Conservation (phyloP, 2,329 filamentous ascomycete species). For the Colletotrichum neosansevieriae region DNA sequence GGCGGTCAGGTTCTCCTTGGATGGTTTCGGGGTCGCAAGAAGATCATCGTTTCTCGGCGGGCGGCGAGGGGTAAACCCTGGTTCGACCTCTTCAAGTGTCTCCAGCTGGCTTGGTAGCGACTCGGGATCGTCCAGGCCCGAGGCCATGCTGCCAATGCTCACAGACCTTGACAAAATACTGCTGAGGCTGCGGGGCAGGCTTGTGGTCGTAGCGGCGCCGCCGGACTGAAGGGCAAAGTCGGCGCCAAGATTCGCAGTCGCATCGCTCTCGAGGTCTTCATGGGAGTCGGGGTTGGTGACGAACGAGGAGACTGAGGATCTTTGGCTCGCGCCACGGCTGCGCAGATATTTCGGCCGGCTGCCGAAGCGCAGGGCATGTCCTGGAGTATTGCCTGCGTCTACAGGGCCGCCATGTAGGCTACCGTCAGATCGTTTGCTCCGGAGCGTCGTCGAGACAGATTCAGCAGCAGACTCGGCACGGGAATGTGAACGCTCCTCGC, state of each 20-base stretch:
- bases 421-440: conserved; percentile 50
- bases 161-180: conserved; percentile 78
- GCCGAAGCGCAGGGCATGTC: conserved; percentile 59
- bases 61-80: conserved; percentile 49
- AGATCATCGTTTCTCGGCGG: conserved; percentile 54
- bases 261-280: conserved; percentile 78
- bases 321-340: conserved; percentile 68
- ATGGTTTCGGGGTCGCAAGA: conserved; percentile 78
- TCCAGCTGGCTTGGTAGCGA: conserved; percentile 61
- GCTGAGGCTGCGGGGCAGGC: conserved; percentile 62
- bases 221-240: conserved; percentile 89
- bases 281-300: conserved; percentile 64
- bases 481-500: conserved; percentile 46
- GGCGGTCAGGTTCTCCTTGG: conserved; percentile 66
- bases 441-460: conserved; percentile 44
- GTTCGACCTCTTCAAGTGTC: conserved; percentile 62
- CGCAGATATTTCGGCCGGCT: conserved; percentile 68
- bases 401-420: conserved; percentile 47
- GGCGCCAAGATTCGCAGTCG: conserved; percentile 73
- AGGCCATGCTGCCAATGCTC: conserved; percentile 91
- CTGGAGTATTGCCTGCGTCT: conserved; percentile 62
- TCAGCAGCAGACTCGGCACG: conserved; percentile 47
- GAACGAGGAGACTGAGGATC: conserved; percentile 72
- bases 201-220: conserved; percentile 73
- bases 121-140: conserved; percentile 74